Conservation (phyloP, 164 flowering plant species). For the Umbellularia californica region DNA sequence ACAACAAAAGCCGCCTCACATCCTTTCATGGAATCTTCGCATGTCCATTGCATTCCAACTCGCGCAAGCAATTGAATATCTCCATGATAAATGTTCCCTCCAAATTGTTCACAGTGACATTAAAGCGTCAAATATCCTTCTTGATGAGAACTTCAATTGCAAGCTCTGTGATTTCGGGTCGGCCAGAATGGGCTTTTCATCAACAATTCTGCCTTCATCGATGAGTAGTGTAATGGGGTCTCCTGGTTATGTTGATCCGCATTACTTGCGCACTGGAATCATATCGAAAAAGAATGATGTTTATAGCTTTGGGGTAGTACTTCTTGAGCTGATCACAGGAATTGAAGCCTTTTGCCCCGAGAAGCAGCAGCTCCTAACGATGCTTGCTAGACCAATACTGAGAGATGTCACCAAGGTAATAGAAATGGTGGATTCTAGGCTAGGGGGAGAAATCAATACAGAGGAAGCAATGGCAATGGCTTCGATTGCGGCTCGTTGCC, state of each 20-base stretch:
- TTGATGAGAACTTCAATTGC: slow-evolving; percentile 49
- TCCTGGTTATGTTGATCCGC: slow-evolving; percentile 75
- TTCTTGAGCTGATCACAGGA: slow-evolving; percentile 67
- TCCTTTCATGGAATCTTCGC: slow-evolving; percentile 52
- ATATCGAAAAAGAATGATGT: slow-evolving; percentile 74
- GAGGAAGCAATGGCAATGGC: slow-evolving; percentile 40
- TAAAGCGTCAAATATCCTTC: slow-evolving; percentile 66
- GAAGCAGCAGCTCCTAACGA: slow-evolving; percentile 33
- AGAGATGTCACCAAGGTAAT: slow-evolving; percentile 23
- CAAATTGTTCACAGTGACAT: slow-evolving; percentile 77
- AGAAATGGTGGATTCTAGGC: slow-evolving; percentile 47
- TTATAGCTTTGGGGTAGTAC: slow-evolving; percentile 64
- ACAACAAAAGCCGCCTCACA: neutral
- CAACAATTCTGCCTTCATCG: slow-evolving; percentile 28
- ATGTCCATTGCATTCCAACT: slow-evolving; percentile 60
- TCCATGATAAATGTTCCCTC: slow-evolving; percentile 47
- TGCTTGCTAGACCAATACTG: slow-evolving; percentile 19
- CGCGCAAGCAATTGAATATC: slow-evolving; percentile 52
- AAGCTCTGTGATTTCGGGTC: slow-evolving; percentile 80
- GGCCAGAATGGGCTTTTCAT: slow-evolving; percentile 62
- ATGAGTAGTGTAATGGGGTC: slow-evolving; percentile 48
- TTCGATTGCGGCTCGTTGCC: slow-evolving; percentile 34
- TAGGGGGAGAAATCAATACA: slow-evolving; percentile 29
- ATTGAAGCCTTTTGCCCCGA: slow-evolving; percentile 47
- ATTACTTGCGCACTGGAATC: slow-evolving; percentile 60